Evolutionary conservation across 108 stramenopile species (phyloP).

Genomic region (Parietichytrium sp.): DNA sequence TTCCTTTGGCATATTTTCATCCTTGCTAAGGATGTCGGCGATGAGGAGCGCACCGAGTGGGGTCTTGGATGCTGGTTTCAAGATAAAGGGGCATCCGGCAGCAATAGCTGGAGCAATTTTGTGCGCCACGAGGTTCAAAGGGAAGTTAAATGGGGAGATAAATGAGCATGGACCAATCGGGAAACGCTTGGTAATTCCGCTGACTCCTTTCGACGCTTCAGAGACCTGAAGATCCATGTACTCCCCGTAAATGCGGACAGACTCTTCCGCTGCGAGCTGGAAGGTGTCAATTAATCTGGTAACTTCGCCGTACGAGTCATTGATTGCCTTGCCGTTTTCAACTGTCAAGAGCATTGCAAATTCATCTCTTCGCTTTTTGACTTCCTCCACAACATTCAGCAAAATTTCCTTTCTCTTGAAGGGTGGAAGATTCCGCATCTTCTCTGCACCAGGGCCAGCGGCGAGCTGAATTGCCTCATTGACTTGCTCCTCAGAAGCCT

Average conservation of each 20-base stretch:
- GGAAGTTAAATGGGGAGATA: slow-evolving; percentile 46
- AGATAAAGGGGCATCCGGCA: slow-evolving; percentile 49
- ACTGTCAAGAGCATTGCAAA: slow-evolving; percentile 42
- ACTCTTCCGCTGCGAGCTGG: slow-evolving; percentile 48
- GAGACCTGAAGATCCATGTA: slow-evolving; percentile 37
- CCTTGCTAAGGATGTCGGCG: slow-evolving; percentile 42
- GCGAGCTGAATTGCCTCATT: slow-evolving; percentile 40
- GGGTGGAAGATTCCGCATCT: slow-evolving; percentile 42
- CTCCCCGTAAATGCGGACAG: slow-evolving; percentile 46
- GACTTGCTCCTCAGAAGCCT: slow-evolving; percentile 38
- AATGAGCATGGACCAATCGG: slow-evolving; percentile 43
- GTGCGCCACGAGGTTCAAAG: slow-evolving; percentile 46
- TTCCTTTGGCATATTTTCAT: slow-evolving; percentile 46
- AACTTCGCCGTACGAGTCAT: slow-evolving; percentile 42
- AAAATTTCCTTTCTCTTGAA: slow-evolving; percentile 45
- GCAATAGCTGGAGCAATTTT: slow-evolving; percentile 54
- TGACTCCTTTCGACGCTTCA: background rate
- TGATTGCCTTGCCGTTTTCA: slow-evolving; percentile 44
- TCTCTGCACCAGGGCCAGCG: slow-evolving; percentile 23
- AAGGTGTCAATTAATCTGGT: slow-evolving; percentile 44
- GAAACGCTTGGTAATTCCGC: slow-evolving; percentile 38
- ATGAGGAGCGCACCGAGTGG: slow-evolving; percentile 44
- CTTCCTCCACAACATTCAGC: slow-evolving; percentile 41
- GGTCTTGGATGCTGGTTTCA: slow-evolving; percentile 48
- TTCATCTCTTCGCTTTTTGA: slow-evolving; percentile 39